Percentiles rank a stretch among this genome's conserved stretches.
phyloP scores from a whole-genome alignment of 768 basidiomycete genomes.

The Dacryopinax spathularia region DNA sequence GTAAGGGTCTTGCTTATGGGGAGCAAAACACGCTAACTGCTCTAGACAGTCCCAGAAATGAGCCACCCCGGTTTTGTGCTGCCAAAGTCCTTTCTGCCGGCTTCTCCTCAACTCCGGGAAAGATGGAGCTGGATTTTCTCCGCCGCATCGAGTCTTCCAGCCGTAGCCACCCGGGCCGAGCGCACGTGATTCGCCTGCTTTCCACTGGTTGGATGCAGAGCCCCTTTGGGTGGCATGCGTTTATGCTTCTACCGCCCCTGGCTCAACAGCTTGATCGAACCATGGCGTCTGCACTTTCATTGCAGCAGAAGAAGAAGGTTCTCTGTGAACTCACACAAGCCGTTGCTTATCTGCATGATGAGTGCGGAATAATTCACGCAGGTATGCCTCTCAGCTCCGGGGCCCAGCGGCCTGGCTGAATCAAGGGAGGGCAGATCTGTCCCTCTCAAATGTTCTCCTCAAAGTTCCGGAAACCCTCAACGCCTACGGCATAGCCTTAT shows the following conservation, averaged over 20 bases:
- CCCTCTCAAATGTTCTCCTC: not conserved
- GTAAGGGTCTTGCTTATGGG: too few relatives aligned
- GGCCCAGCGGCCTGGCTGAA: too few relatives aligned
- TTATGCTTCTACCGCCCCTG: not conserved
- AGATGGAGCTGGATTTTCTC: not conserved
- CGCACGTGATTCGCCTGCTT: not conserved
- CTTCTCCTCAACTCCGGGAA: not conserved
- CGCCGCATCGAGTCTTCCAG: not conserved
- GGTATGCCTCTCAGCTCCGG: not conserved
- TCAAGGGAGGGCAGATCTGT: not conserved
- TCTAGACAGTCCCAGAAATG: not conserved
- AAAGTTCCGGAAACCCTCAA: too few relatives aligned
- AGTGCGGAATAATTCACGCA: not conserved
- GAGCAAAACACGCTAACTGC: not conserved
- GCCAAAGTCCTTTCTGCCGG: not conserved
- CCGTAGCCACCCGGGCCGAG: not conserved
- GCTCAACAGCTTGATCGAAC: not conserved
- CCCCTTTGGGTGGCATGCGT: not conserved
- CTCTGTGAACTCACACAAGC: not conserved
- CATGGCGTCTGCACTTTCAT: not conserved
- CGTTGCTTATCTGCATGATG: not conserved
- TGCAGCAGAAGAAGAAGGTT: not conserved
- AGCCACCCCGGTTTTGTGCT: not conserved
- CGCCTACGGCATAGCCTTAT: not conserved
- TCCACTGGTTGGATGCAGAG: not conserved